These are phyloP conservation scores for Chloropicon primus DNA, from an alignment of 139 green algal genomes.

Conservation along the genomic window DNA sequence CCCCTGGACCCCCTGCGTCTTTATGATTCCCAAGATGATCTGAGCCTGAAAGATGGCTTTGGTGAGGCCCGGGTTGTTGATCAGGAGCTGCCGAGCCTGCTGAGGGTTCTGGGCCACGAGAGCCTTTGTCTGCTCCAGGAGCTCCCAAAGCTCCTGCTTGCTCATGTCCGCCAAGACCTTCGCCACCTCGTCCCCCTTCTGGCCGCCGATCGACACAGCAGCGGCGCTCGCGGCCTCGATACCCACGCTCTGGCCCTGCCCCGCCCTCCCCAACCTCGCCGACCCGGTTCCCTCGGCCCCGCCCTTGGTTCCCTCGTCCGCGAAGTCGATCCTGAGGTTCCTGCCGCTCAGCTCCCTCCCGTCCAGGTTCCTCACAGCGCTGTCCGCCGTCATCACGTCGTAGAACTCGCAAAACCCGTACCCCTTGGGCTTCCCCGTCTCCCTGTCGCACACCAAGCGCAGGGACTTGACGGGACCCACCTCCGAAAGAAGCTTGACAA, in stretches of 20 bases:
- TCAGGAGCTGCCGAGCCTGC: slow-evolving; percentile 56
- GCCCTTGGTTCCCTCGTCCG: slow-evolving; percentile 25
- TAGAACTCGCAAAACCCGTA: slow-evolving; percentile 91
- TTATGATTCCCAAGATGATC: slow-evolving; percentile 65
- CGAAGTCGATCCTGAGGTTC: slow-evolving; percentile 45
- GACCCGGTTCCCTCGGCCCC: background rate
- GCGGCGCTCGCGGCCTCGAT: slow-evolving; percentile 4
- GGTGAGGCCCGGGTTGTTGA: slow-evolving; percentile 67
- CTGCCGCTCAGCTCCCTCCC: slow-evolving; percentile 48
- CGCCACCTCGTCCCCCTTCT: slow-evolving; percentile 14
- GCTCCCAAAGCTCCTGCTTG: slow-evolving; percentile 47
- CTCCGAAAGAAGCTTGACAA: slow-evolving; percentile 47
- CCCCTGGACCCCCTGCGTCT: background rate
- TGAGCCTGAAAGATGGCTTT: slow-evolving; percentile 79
- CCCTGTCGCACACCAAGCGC: slow-evolving; percentile 79
- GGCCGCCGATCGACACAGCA: background rate
- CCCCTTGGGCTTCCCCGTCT: slow-evolving; percentile 84
- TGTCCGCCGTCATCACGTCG: slow-evolving; percentile 74
- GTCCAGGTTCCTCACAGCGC: slow-evolving; percentile 69
- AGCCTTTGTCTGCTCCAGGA: slow-evolving; percentile 40
- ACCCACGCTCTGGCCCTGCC: slow-evolving; percentile 3
- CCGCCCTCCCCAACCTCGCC: background rate
- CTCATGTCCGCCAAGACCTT: slow-evolving; percentile 24
- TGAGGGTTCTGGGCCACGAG: slow-evolving; percentile 21
- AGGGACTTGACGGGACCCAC: slow-evolving; percentile 62